Percentiles rank a stretch among this genome's conserved stretches.
phyloP scores from a whole-genome alignment of 257 asterid species.

The Fraxinus pennsylvanica region DNA sequence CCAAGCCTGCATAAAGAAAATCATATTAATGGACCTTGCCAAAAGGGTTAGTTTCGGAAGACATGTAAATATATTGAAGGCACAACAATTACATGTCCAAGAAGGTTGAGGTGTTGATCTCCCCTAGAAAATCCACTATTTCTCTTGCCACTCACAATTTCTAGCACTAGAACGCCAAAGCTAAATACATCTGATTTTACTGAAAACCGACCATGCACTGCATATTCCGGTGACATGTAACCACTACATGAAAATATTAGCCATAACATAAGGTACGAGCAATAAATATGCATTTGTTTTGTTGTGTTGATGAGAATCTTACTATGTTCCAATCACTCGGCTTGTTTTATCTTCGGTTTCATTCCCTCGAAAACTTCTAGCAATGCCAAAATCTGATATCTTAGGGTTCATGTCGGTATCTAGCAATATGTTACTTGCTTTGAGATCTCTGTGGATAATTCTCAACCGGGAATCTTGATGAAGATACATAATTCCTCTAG shows the following conservation, averaged over 20 bases:
- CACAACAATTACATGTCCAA: constrained; percentile 29
- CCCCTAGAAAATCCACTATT: constrained; percentile 33
- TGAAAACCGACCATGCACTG: constrained; percentile 31
- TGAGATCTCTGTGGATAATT: constrained; percentile 41
- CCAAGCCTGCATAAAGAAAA: constrained; percentile 35
- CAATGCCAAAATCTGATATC: constrained; percentile 42
- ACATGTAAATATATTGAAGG: neutral
- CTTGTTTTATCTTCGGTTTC: constrained; percentile 27
- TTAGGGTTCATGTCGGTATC: constrained; percentile 36
- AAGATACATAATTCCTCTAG: constrained; percentile 42
- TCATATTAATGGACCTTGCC: neutral
- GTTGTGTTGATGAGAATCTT: neutral
- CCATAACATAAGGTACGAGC: neutral
- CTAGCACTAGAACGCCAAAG: constrained; percentile 40
- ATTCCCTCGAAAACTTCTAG: constrained; percentile 29
- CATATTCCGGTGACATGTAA: constrained; percentile 34
- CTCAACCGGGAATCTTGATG: constrained; percentile 42
- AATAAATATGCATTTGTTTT: neutral
- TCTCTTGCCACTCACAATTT: constrained; percentile 40
- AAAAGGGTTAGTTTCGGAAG: neutral
- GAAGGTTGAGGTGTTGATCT: constrained; percentile 41
- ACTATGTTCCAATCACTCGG: constrained; percentile 37
- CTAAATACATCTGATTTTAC: constrained; percentile 44
- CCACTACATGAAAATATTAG: constrained; percentile 24
- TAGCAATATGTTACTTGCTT: constrained; percentile 32